Conservation (phyloP, 139 green algal genomes). For the Limnomonas spitsbergensis region DNA sequence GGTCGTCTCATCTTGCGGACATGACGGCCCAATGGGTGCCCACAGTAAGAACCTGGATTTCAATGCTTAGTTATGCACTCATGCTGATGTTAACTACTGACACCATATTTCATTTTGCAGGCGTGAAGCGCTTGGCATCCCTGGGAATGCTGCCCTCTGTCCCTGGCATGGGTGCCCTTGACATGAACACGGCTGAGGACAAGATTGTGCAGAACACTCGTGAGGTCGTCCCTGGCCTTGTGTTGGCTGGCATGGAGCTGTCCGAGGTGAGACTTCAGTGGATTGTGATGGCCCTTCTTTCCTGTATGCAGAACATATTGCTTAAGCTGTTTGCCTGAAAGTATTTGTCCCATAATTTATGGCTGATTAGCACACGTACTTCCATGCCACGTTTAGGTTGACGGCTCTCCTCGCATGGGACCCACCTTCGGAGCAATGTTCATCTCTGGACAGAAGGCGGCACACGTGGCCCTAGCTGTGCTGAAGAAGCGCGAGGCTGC, state of each 20-base stretch:
- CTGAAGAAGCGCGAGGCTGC: conserved; percentile 16
- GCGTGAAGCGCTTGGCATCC: conserved; percentile 85
- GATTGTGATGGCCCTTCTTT: not conserved
- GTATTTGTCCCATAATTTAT: no score
- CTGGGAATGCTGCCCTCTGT: conserved; percentile 81
- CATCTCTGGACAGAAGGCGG: conserved; percentile 79
- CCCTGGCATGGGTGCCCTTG: conserved; percentile 91
- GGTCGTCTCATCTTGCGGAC: conserved; percentile 86
- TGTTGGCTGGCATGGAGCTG: conserved; percentile 95
- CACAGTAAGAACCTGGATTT: conserved; percentile 6
- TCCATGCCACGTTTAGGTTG: conserved; percentile 25
- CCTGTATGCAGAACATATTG: not conserved
- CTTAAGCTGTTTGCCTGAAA: not conserved
- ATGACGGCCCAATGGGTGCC: conserved; percentile 95
- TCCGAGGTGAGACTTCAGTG: conserved; percentile 45
- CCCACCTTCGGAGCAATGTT: conserved; percentile 96
- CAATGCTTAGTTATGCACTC: not conserved
- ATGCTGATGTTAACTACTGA: no score
- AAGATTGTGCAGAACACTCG: conserved; percentile 73
- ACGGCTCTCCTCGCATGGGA: conserved; percentile 86
- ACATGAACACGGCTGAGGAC: conserved; percentile 96
- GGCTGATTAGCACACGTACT: no score
- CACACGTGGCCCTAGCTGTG: conserved; percentile 8
- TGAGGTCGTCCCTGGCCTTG: conserved; percentile 84
- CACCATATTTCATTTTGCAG: not conserved